Evolutionary conservation across 1,139 yeast genomes (phyloP).

Genomic region (Pichia sp.): DNA sequence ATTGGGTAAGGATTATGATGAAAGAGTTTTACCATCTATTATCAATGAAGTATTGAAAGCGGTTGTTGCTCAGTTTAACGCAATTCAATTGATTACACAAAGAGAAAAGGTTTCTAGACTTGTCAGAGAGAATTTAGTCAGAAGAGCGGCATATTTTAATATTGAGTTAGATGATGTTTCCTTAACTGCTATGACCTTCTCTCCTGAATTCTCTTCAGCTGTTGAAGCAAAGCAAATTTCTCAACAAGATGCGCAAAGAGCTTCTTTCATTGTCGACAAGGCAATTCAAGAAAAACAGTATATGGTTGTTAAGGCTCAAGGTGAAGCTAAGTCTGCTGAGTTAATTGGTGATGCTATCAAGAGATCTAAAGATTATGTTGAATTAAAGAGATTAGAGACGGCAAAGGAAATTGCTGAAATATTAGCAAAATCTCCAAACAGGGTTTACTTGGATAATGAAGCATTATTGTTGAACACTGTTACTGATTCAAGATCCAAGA

Average conservation of each 20-base stretch:
- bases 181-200: conserved; percentile 89
- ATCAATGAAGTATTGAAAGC: conserved; percentile 95
- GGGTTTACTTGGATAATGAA: conserved; percentile 84
- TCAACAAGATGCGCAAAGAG: conserved; percentile 98
- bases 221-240: conserved; percentile 99
- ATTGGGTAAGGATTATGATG: conserved; percentile 90
- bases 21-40: conserved; percentile 91
- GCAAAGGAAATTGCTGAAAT: conserved; percentile 93
- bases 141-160: conserved; percentile 88
- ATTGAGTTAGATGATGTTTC: conserved; percentile 91
- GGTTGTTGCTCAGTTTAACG: conserved; percentile 97
- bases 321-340: conserved; percentile 98
- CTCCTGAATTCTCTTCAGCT: conserved; percentile 96
- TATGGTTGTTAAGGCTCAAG: conserved; percentile 91
- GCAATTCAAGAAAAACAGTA: conserved; percentile 98
- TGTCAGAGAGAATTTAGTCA: conserved; percentile 82
- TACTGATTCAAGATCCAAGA: conserved; percentile 45
- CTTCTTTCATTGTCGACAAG: conserved; percentile 92
- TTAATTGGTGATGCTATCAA: conserved; percentile 98
- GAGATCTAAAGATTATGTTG: conserved; percentile 91
- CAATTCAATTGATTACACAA: conserved; percentile 94
- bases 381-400: conserved; percentile 91
- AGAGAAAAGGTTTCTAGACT: conserved; percentile 92
- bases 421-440: conserved; percentile 81
- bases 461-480: conserved; percentile 86